A percentile compares a stretch with the other conserved stretches of the same genome.
Conservation (phyloP, 179 eudicot species). For the Beta macrorhiza region DNA sequence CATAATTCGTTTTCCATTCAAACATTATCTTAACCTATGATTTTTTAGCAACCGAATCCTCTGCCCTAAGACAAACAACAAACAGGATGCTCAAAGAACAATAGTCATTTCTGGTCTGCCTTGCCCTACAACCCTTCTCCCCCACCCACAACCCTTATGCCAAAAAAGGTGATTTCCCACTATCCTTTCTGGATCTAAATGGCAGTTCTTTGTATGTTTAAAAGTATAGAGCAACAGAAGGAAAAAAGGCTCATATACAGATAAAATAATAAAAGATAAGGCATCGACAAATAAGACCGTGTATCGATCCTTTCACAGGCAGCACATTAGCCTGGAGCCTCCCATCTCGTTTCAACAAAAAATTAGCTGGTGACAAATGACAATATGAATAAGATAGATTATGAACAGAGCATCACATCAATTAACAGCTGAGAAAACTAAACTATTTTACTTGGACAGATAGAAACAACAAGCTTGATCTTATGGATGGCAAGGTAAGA, state of each 20-base stretch:
- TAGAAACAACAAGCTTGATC: not conserved
- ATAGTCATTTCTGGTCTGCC: not conserved
- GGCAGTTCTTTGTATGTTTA: not conserved
- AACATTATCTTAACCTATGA: not conserved
- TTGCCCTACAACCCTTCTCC: not conserved
- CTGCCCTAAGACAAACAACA: not conserved
- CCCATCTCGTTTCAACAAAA: not conserved
- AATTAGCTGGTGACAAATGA: not conserved
- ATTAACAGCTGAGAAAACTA: not conserved
- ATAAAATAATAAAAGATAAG: not conserved
- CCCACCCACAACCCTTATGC: not conserved
- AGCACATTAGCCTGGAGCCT: not conserved
- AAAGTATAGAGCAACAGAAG: not conserved
- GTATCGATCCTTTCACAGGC: too few species aligned
- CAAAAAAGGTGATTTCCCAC: not conserved
- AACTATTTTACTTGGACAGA: not conserved
- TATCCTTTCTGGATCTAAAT: not conserved
- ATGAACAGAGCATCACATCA: too few species aligned
- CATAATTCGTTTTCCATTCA: not conserved
- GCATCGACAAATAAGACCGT: not conserved
- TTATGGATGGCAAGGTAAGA: not conserved
- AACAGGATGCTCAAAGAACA: slow-evolving; percentile 1
- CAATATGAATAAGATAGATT: not conserved
- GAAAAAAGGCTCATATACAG: not conserved
- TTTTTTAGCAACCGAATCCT: not conserved